Base-by-base conservation (phyloP, 2,329 filamentous ascomycete genomes). In the Fusarium multiceps region DNA sequence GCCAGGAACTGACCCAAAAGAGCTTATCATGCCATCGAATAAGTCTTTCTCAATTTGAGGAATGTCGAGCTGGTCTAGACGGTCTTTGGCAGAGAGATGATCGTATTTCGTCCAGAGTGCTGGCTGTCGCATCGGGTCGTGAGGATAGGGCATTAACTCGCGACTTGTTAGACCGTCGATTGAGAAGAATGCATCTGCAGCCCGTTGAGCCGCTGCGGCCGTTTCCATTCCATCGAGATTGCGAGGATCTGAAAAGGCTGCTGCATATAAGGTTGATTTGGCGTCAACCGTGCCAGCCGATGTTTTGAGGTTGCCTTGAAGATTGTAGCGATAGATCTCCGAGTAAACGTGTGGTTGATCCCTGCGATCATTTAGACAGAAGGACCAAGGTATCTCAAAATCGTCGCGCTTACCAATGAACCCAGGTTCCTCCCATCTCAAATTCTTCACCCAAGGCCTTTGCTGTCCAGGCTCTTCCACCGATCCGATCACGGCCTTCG, bases 361-460 rank as follows among this genome's bases (percentile, higher is more conserved):
- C 69, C 70, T 72, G 16, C 8, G 2, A 6, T 13, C 28, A 7
- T 14, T 30, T 7, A 30, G 28, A 30, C n/a, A n/a, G n/a, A n/a
- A n/a, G n/a, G n/a, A n/a, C n/a, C n/a, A n/a, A n/a, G n/a, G n/a
- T n/a, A n/a, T n/a, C n/a, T n/a, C n/a, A n/a, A n/a, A n/a, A n/a
- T n/a, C n/a, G n/a, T n/a, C n/a, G n/a, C 2, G 1, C 3, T 27
- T 48, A 59, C 63, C 63, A 68, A 18, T 81, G 78, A 2, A 82
- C 75, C 80, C 80, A 82, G 1, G 81, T 82, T 0, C 81, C 81
- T 13, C 81, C 81, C 79, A 82, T 81, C 47, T 82, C 81, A 34
- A 80, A 75, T 0, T 78, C 75, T 16, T 75, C 75, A 0, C 79
- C 78, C 2, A 78, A 6, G 25, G 72, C 69, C 7, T 75, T 71